Conservation (phyloP, 345 rosid species). For the Eutrema heterophyllum region DNA sequence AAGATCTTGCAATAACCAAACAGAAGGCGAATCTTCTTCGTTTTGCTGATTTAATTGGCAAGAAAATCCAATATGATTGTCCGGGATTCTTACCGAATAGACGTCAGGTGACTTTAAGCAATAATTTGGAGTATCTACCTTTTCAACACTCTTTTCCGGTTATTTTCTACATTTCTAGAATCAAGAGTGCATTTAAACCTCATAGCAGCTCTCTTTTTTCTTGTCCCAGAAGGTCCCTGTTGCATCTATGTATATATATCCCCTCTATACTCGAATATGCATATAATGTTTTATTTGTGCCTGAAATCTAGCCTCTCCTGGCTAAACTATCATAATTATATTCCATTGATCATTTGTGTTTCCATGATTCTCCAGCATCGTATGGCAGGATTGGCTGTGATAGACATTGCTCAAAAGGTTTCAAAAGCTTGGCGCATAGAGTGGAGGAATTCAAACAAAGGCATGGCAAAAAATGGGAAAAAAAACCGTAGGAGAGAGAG, state of each 20-base stretch:
- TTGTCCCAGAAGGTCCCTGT: neutral
- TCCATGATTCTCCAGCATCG: slow-evolving; percentile 66
- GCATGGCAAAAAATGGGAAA: slow-evolving; percentile 55
- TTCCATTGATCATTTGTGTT: slow-evolving; percentile 13
- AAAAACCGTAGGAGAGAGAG: slow-evolving; percentile 65
- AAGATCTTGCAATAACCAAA: slow-evolving; percentile 74
- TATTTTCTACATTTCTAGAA: neutral
- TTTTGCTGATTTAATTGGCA: slow-evolving; percentile 85
- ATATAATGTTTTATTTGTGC: neutral
- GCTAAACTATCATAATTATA: neutral
- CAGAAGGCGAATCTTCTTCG: slow-evolving; percentile 64
- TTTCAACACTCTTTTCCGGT: neutral
- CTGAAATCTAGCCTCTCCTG: neutral
- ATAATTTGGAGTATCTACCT: neutral
- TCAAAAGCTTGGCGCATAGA: slow-evolving; percentile 91
- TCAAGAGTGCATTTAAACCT: neutral
- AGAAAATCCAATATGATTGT: slow-evolving; percentile 81
- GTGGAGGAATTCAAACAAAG: slow-evolving; percentile 62
- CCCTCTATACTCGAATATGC: neutral
- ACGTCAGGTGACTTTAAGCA: slow-evolving; percentile 67
- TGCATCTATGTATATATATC: neutral
- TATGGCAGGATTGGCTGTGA: slow-evolving; percentile 95
- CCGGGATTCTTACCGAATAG: slow-evolving; percentile 82
- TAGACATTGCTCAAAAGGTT: slow-evolving; percentile 89
- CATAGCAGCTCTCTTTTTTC: neutral